A percentile compares a stretch with the other conserved stretches of the same genome.
Evolutionary conservation across 2,329 filamentous ascomycete species (phyloP).

Genomic region (Capronia coronata): DNA sequence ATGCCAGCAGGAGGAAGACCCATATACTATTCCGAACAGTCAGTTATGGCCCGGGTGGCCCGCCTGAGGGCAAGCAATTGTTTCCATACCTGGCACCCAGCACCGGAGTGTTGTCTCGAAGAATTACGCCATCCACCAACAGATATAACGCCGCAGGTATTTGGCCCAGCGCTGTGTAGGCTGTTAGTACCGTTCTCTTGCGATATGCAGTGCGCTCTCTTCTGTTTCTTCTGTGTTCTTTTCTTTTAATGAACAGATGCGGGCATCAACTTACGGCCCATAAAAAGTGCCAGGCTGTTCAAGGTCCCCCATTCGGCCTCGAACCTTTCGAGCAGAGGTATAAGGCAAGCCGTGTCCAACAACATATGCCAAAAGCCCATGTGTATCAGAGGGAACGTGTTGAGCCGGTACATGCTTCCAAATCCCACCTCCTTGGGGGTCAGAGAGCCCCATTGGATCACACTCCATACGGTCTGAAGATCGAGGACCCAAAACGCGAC

Average conservation of each 20-base stretch:
- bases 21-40: conserved; percentile 60
- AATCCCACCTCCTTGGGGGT: conserved; percentile 70
- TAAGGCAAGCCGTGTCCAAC: conserved; percentile 71
- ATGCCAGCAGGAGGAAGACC: conserved; percentile 80
- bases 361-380: conserved; percentile 70
- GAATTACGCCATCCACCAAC: conserved; percentile 65
- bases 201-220: background rate
- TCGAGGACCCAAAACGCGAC: conserved; percentile 62
- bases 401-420: conserved; percentile 86
- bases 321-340: conserved; percentile 87
- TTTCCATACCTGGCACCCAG: conserved; percentile 69
- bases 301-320: conserved; percentile 88
- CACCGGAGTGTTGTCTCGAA: conserved; percentile 65
- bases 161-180: conserved; percentile 61
- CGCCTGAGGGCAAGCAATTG: background rate
- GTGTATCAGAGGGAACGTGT: conserved; percentile 87
- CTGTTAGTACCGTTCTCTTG: conserved; percentile 2
- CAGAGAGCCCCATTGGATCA: conserved; percentile 71
- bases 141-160: conserved; percentile 79
- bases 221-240: background rate
- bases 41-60: background rate
- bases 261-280: conserved; percentile 87
- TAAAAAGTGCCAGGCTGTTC: conserved; percentile 77
- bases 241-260: too few relatives aligned
- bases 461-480: conserved; percentile 62